Percentiles rank a stretch among this genome's conserved stretches.
phyloP scores from a whole-genome alignment of 306 rosid species.

The Rubus parviflorus region DNA sequence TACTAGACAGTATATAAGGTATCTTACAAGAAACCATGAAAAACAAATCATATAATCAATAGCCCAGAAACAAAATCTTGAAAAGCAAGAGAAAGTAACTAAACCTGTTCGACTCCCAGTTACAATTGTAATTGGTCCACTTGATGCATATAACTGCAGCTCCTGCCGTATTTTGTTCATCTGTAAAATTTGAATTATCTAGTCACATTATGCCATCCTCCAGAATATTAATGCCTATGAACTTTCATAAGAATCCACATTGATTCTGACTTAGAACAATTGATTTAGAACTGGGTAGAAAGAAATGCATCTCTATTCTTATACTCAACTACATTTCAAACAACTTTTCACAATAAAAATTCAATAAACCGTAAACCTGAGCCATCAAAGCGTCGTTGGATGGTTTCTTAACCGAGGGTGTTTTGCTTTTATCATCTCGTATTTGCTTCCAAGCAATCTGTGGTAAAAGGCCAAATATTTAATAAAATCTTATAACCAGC shows the following conservation, averaged over 20 bases:
- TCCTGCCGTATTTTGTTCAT: slow-evolving; percentile 72
- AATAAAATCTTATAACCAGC: slow-evolving; percentile 1
- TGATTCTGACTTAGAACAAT: neutral
- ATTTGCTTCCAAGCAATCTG: slow-evolving; percentile 69
- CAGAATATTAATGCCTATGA: neutral
- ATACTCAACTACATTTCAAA: slow-evolving; percentile 1
- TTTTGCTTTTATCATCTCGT: slow-evolving; percentile 48
- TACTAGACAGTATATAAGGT: neutral
- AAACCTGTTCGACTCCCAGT: slow-evolving; percentile 65
- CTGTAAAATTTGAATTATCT: slow-evolving; percentile 37
- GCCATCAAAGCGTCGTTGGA: slow-evolving; percentile 64
- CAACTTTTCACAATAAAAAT: neutral
- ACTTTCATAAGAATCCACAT: neutral
- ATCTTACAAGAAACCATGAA: neutral
- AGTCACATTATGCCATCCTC: neutral
- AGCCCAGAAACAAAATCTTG: slow-evolving; percentile 1
- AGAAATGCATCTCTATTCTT: neutral
- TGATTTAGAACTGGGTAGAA: neutral
- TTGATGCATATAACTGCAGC: slow-evolving; percentile 53
- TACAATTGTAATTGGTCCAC: slow-evolving; percentile 60
- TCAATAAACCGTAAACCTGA: slow-evolving; percentile 54
- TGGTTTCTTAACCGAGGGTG: slow-evolving; percentile 62
- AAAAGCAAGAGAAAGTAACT: slow-evolving; percentile 22
- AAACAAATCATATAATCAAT: neutral
- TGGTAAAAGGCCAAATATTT: slow-evolving; percentile 7